Conservation (phyloP, 176 grass and related monocot genomes). For the Tuctoria greenei region DNA sequence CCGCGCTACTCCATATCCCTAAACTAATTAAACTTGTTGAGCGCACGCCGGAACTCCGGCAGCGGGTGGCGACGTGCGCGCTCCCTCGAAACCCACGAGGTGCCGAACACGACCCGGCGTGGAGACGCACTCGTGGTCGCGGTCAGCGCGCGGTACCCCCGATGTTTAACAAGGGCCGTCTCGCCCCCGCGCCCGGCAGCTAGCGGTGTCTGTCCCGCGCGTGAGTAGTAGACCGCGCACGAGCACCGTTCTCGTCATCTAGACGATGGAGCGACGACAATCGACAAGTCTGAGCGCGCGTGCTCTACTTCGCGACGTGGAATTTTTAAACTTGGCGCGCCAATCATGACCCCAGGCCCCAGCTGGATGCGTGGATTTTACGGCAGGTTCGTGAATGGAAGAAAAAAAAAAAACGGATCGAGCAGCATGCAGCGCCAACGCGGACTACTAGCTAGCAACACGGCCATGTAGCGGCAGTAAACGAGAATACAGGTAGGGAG, state of each 20-base stretch:
- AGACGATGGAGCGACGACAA: not conserved
- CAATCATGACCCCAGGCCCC: not conserved
- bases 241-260: not conserved
- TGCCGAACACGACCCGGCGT: not conserved
- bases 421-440: not conserved
- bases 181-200: not conserved
- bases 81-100: not conserved
- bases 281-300: not conserved
- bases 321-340: too few species aligned
- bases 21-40: not conserved
- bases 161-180: not conserved
- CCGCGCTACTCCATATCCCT: not conserved
- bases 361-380: not conserved
- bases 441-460: too few species aligned
- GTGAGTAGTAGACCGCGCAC: too few species aligned
- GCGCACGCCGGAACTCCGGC: conserved; percentile 6
- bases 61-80: not conserved
- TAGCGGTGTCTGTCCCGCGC: too few species aligned
- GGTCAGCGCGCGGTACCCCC: too few species aligned
- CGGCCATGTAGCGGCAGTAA: not conserved
- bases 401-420: too few species aligned
- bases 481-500: not conserved
- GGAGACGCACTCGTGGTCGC: not conserved
- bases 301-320: too few species aligned
- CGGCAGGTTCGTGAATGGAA: not conserved